These are phyloP conservation scores for Leptographium radiaticola DNA, from an alignment of 2,329 filamentous ascomycete genomes.

Conservation along the genomic window DNA sequence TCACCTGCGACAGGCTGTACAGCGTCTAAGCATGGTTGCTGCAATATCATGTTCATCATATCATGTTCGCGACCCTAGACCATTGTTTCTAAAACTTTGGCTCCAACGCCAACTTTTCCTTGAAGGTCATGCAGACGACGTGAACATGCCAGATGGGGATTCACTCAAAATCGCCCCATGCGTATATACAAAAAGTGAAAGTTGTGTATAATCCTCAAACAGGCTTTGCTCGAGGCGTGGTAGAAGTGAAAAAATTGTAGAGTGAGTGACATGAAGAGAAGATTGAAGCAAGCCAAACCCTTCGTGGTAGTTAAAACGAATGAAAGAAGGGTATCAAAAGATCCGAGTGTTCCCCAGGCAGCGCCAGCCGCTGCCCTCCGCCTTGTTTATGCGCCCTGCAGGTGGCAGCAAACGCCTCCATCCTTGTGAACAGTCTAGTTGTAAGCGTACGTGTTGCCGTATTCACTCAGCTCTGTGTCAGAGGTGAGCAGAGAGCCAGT, in stretches of 20 bases:
- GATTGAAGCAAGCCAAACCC: conserved; percentile 1
- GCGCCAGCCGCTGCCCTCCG: conserved; percentile 5
- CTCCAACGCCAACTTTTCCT: neutral
- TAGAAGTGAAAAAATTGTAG: neutral
- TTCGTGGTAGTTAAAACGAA: conserved; percentile 9
- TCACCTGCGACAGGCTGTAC: no score
- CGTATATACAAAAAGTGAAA: conserved; percentile 6
- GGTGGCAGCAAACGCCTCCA: no score
- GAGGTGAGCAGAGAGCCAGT: conserved; percentile 28
- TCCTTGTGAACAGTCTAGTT: conserved; percentile 1
- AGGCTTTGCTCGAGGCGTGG: neutral
- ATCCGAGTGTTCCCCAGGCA: conserved; percentile 3
- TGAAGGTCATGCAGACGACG: neutral
- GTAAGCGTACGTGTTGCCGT: conserved; percentile 37
- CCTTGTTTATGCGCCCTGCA: neutral
- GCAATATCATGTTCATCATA: neutral
- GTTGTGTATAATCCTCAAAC: neutral
- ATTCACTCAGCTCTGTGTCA: conserved; percentile 26
- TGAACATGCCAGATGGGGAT: neutral
- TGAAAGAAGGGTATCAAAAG: conserved; percentile 11
- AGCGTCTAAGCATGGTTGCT: no score
- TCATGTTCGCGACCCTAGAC: neutral
- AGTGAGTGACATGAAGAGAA: conserved; percentile 1
- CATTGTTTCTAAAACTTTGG: neutral
- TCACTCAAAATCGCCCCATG: neutral